Conservation (phyloP, 495 filamentous ascomycete genomes). For the Podospora pseudoanserina region DNA sequence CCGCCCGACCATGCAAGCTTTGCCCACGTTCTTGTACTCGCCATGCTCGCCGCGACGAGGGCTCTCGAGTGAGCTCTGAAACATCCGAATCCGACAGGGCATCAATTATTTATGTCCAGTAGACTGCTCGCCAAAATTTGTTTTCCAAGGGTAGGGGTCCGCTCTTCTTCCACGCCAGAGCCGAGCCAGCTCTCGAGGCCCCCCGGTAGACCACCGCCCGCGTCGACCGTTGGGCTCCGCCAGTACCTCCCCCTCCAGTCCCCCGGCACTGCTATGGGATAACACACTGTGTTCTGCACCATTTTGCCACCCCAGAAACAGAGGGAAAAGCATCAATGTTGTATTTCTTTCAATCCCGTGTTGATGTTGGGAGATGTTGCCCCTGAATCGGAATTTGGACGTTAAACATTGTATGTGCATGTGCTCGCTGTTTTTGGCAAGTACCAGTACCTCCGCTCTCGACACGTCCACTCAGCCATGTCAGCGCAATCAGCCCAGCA, state of each 20-base stretch:
- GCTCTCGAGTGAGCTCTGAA: conserved; percentile 25
- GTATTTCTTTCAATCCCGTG: background rate
- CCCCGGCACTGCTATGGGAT: background rate
- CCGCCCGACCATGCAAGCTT: conserved; percentile 13
- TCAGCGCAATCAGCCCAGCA: conserved; percentile 3
- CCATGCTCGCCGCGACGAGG: conserved; percentile 26
- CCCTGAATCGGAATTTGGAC: conserved; percentile 1
- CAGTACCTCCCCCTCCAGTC: background rate
- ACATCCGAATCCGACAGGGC: conserved; percentile 13
- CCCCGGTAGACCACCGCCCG: conserved; percentile 17
- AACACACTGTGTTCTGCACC: background rate
- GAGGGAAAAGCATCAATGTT: background rate
- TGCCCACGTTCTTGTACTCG: conserved; percentile 34
- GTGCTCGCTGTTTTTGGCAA: background rate
- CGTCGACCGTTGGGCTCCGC: conserved; percentile 8
- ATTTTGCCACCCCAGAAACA: background rate
- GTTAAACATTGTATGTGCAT: background rate
- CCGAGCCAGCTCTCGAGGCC: conserved; percentile 17
- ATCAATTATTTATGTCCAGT: conserved; percentile 25
- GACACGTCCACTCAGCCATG: conserved; percentile 1
- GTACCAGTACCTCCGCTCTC: conserved; percentile 23
- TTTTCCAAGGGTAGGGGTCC: conserved; percentile 34
- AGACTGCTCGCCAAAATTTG: conserved; percentile 19
- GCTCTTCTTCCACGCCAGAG: conserved; percentile 13
- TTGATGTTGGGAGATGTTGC: conserved; percentile 13